Conservation (phyloP, 768 basidiomycete genomes). For the Pholiota molesta region DNA sequence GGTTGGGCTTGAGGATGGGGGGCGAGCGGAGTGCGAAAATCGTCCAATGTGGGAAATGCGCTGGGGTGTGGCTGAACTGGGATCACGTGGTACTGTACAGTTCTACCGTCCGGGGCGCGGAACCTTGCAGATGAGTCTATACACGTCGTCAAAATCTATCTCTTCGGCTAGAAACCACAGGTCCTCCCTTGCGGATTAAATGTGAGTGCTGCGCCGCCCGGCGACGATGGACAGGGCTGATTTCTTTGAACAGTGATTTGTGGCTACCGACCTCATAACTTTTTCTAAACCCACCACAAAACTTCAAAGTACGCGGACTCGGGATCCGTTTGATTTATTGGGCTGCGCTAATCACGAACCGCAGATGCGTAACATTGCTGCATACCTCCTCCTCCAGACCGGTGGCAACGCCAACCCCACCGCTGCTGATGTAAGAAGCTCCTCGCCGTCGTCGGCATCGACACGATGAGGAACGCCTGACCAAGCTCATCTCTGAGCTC, state of each 20-base stretch:
- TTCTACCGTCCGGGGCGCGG: conserved; percentile 25
- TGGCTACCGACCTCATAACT: conserved; percentile 71
- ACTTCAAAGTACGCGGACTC: conserved; percentile 45
- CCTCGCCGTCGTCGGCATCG: conserved; percentile 84
- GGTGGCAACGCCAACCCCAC: conserved; percentile 91
- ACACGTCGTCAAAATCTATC: conserved; percentile 32
- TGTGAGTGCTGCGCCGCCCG: conserved; percentile 34
- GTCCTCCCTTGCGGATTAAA: conserved; percentile 95
- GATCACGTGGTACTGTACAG: conserved; percentile 68
- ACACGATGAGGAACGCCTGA: conserved; percentile 81
- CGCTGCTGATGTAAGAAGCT: conserved; percentile 87
- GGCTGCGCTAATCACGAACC: conserved; percentile 6
- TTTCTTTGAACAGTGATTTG: conserved; percentile 70
- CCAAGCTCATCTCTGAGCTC: conserved; percentile 87
- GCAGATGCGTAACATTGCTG: conserved; percentile 92
- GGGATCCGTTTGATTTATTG: conserved; percentile 5
- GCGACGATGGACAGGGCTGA: conserved; percentile 8
- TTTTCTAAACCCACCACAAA: conserved; percentile 29
- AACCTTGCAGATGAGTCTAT: conserved; percentile 20
- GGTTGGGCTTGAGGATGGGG: conserved; percentile 26
- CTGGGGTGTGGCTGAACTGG: conserved; percentile 42
- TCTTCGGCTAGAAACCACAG: conserved; percentile 89
- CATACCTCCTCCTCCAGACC: conserved; percentile 94
- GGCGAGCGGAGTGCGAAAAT: conserved; percentile 35
- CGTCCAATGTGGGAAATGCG: conserved; percentile 25